phyloP scores from a whole-genome alignment of 768 basidiomycete species.

The Termitomyces sp. region DNA sequence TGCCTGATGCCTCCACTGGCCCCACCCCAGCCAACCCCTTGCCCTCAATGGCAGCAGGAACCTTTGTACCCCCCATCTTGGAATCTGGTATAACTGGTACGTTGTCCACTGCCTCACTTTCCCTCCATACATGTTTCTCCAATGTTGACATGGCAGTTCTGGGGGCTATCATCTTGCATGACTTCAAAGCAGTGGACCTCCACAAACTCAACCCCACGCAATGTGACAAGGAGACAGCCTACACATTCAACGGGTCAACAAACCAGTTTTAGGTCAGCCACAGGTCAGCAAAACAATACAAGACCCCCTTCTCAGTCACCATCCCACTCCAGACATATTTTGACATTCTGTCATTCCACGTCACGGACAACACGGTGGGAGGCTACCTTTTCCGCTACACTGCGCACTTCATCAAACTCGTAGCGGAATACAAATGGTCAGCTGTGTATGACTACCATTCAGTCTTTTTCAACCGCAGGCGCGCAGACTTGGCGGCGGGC shows the following conservation, averaged over 20 bases:
- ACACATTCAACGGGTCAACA: not conserved
- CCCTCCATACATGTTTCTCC: slow-evolving; percentile 12
- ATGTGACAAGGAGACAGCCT: not conserved
- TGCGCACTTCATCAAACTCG: not conserved
- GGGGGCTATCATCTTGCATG: slow-evolving; percentile 9
- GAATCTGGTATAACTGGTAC: no score
- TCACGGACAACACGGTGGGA: not conserved
- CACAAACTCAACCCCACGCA: slow-evolving; percentile 9
- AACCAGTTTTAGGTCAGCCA: not conserved
- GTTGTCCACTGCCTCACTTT: not conserved
- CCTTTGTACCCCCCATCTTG: no score
- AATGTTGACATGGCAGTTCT: slow-evolving; percentile 16
- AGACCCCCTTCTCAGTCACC: not conserved
- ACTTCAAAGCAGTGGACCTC: slow-evolving; percentile 16
- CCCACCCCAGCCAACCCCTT: no score
- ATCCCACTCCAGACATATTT: not conserved
- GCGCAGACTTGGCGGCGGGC: not conserved
- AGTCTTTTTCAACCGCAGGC: not conserved
- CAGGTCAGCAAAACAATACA: not conserved
- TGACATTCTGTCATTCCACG: not conserved
- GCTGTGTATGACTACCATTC: not conserved
- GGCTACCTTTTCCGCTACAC: not conserved
- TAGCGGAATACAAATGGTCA: not conserved
- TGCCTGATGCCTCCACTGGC: no score
- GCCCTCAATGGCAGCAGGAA: no score